phyloP scores from a whole-genome alignment of 306 rosid genomes.

The Trichosanthes truncata region DNA sequence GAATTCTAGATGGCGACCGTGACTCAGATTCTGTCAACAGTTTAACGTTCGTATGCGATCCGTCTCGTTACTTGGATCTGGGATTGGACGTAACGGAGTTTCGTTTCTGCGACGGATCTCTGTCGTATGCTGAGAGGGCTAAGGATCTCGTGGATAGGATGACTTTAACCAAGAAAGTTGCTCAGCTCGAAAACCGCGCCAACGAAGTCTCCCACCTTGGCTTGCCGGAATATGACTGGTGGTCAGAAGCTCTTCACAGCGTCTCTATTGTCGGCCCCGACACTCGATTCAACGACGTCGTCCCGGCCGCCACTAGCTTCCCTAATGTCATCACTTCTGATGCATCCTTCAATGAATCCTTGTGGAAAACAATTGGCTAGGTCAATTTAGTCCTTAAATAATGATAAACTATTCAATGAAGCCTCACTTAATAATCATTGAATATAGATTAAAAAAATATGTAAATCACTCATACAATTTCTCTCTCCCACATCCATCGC shows the following conservation, averaged over 20 bases:
- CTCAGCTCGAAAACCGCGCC: neutral
- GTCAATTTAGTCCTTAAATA: neutral
- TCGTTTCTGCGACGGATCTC: neutral
- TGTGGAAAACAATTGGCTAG: neutral
- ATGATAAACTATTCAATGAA: no score
- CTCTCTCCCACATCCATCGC: no score
- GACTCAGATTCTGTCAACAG: neutral
- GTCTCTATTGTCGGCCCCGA: neutral
- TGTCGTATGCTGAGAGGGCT: neutral
- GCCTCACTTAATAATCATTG: no score
- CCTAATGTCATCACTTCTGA: neutral
- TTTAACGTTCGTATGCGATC: neutral
- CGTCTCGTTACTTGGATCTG: neutral
- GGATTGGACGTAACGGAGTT: neutral
- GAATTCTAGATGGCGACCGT: neutral
- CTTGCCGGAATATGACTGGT: neutral
- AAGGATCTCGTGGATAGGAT: neutral
- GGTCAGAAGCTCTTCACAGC: neutral
- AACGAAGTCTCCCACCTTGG: neutral
- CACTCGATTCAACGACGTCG: neutral
- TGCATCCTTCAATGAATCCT: neutral
- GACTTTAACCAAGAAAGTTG: neutral
- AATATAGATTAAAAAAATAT: no score
- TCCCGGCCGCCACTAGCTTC: neutral
- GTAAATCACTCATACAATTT: no score